Base-by-base conservation (phyloP, 305 asterid species). In the Fraxinus paxiana region DNA sequence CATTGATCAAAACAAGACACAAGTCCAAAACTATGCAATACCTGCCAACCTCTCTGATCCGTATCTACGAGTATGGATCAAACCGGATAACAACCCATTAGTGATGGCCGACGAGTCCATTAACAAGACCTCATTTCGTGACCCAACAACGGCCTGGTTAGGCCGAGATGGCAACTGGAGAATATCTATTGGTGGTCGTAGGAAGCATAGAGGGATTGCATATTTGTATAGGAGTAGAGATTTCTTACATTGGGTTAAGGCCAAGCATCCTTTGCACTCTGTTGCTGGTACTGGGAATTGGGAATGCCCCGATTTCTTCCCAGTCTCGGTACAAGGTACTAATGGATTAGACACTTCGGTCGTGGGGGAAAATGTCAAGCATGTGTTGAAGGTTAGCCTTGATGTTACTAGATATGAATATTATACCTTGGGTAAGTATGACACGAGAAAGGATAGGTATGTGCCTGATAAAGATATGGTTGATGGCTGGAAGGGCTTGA, bases 241-340 rank as follows among this genome's bases (percentile, higher is more conserved):
- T 43, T 89, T 90, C 54, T 34, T 61, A 13, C 85, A 84, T 3
- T 90, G 91, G 92, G 75, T 71, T 18, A 88, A 84, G 84, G 85
- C 77, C 12, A 51, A 85, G 20, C 83, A 88, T 28, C 89, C 83
- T 0, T 22, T 90, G 85, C 90, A 89, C 70, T 43, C 87, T 1
- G 9, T 5, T 0, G 54, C 13, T 0, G 83, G 87, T 12, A 86
- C 89, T 0, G 91, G 89, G 13, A 88, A 83, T 38, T 90, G 92
- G 90, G 85, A 90, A n/a, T 90, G 94, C 59, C 92, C 90, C 0
- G 91, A 90, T 56, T 89, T 90, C 34, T 90, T 31, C 13, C 94
- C 92, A 0, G 89, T 87, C 0, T 75, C 89, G 0, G 72, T 81
- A 28, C 28, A 31, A 0, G 77, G 91, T 6, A 12, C 22, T 1